A percentile compares a stretch with the other conserved stretches of the same genome.
phyloP scores from a whole-genome alignment of 805 yeast species.

The Ogataea methanolica region DNA sequence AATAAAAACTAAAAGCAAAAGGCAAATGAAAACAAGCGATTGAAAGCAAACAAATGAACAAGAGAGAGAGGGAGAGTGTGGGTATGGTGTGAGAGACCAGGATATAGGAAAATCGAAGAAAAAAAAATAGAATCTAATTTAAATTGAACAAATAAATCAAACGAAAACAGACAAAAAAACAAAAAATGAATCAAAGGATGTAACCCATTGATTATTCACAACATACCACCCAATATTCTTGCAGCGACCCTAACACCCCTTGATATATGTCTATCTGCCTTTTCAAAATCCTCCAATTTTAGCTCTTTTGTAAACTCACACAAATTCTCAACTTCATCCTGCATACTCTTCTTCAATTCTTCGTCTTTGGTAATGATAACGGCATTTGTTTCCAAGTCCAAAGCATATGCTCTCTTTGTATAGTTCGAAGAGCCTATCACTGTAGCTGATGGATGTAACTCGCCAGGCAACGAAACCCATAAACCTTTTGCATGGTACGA shows the following conservation, averaged over 20 bases:
- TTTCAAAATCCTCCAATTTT: conserved; percentile 54
- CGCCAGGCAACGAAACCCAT: conserved; percentile 68
- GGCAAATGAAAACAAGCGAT: no score
- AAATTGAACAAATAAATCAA: not conserved
- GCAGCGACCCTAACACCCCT: conserved; percentile 64
- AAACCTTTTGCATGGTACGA: conserved; percentile 97
- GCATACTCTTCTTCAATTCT: conserved; percentile 52
- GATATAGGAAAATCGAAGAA: not conserved
- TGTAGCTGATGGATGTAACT: conserved; percentile 61
- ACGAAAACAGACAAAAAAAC: not conserved
- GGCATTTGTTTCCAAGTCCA: conserved; percentile 87
- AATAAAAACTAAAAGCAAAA: no score
- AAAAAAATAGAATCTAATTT: not conserved
- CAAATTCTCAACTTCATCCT: conserved; percentile 58
- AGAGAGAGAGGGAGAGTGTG: no score
- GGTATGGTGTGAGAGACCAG: not conserved
- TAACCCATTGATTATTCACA: conserved; percentile 19
- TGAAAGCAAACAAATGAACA: no score
- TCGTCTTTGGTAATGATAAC: conserved; percentile 68
- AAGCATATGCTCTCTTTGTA: conserved; percentile 81
- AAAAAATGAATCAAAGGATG: not conserved
- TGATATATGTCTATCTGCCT: conserved; percentile 58
- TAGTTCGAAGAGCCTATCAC: conserved; percentile 92
- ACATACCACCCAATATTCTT: conserved; percentile 52
- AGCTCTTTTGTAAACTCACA: conserved; percentile 48